Conservation (phyloP, 805 yeast species). For the Ogataea pilisensis region DNA sequence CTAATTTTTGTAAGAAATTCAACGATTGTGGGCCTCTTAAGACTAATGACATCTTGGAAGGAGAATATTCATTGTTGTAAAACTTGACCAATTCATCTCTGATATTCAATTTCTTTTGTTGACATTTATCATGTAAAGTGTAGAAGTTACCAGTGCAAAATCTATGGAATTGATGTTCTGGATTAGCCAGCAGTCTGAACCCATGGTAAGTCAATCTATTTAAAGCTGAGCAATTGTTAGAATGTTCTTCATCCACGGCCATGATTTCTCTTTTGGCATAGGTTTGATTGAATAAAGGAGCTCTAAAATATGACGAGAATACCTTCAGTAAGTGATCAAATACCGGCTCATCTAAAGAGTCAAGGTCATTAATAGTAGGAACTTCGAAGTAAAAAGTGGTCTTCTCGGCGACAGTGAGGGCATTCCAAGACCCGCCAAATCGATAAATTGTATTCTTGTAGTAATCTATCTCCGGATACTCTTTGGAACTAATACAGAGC, state of each 20-base stretch:
- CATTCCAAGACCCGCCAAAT: slow-evolving; percentile 59
- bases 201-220: slow-evolving; percentile 58
- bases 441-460: slow-evolving; percentile 41
- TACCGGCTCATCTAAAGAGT: slow-evolving; percentile 23
- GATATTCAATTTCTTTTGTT: slow-evolving; percentile 33
- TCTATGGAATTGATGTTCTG: slow-evolving; percentile 49
- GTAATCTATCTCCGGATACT: slow-evolving; percentile 43
- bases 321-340: slow-evolving; percentile 44
- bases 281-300: slow-evolving; percentile 45
- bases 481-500: slow-evolving; percentile 52
- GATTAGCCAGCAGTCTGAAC: slow-evolving; percentile 44
- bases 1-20: slow-evolving; percentile 50
- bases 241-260: slow-evolving; percentile 67
- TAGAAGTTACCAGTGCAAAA: slow-evolving; percentile 62
- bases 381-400: slow-evolving; percentile 63
- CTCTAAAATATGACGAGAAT: slow-evolving; percentile 48
- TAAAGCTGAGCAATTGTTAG: slow-evolving; percentile 40
- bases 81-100: slow-evolving; percentile 35
- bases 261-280: slow-evolving; percentile 47
- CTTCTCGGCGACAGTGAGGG: slow-evolving; percentile 63
- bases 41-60: slow-evolving; percentile 54
- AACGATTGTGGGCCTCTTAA: slow-evolving; percentile 65
- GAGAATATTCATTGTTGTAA: slow-evolving; percentile 37
- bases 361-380: slow-evolving; percentile 35
- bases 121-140: slow-evolving; percentile 41